phyloP scores from a whole-genome alignment of 2,329 filamentous ascomycete species.

The Sclerotinia borealis region DNA sequence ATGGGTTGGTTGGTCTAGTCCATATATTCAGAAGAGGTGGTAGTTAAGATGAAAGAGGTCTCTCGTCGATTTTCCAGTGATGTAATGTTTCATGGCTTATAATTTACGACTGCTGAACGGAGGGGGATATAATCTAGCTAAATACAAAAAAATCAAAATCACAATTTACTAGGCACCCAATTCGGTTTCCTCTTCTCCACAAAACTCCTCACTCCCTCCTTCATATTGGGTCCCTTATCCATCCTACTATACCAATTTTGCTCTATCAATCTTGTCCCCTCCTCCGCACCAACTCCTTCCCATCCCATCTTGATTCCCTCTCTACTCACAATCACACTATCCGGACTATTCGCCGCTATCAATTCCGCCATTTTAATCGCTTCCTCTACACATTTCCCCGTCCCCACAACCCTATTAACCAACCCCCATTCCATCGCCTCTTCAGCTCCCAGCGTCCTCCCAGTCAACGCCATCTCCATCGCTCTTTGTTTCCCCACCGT shows the following conservation, averaged over 20 bases:
- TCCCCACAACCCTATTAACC: constrained; percentile 58
- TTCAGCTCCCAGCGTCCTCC: constrained; percentile 50
- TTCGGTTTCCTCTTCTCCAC: constrained; percentile 66
- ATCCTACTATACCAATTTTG: constrained; percentile 54
- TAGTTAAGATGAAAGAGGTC: not conserved
- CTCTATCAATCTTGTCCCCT: constrained; percentile 48
- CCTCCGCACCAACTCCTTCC: constrained; percentile 61
- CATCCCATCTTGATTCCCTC: constrained; percentile 67
- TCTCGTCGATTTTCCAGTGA: too few relatives aligned
- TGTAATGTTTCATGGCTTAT: not conserved
- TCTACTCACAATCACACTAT: constrained; percentile 67
- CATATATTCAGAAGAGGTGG: not conserved
- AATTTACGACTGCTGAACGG: not conserved
- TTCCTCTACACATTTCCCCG: constrained; percentile 44
- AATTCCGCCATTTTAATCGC: constrained; percentile 55
- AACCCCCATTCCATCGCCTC: constrained; percentile 62
- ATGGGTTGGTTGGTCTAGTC: too few relatives aligned
- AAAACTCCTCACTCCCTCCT: constrained; percentile 68
- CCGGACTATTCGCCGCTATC: constrained; percentile 64
- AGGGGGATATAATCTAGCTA: constrained; percentile 1
- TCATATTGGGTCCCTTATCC: constrained; percentile 64
- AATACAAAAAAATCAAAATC: constrained; percentile 19
- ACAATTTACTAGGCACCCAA: constrained; percentile 61
- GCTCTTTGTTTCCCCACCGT: constrained; percentile 64
- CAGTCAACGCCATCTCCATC: constrained; percentile 64